phyloP scores from a whole-genome alignment of 805 yeast species.

The Yamadazyma laniorum region DNA sequence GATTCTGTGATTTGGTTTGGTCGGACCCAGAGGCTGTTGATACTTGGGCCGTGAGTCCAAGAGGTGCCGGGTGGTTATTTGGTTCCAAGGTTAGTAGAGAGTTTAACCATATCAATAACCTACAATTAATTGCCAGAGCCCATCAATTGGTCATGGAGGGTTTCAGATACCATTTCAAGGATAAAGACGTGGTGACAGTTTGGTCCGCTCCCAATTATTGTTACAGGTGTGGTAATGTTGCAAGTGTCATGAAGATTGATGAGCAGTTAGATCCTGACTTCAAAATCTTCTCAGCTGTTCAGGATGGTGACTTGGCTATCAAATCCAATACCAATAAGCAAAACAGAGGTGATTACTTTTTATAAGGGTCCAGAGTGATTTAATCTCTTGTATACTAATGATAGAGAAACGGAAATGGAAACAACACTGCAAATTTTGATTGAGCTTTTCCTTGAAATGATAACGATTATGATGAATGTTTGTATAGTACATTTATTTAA shows the following conservation, averaged over 20 bases:
- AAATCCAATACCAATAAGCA: slow-evolving; percentile 39
- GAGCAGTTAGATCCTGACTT: slow-evolving; percentile 85
- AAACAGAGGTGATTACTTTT: slow-evolving; percentile 47
- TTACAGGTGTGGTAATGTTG: slow-evolving; percentile 97
- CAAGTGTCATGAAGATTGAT: slow-evolving; percentile 95
- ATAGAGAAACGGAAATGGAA: not conserved
- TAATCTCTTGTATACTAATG: not conserved
- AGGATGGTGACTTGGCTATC: slow-evolving; percentile 61
- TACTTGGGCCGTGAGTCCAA: slow-evolving; percentile 96
- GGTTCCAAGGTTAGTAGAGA: slow-evolving; percentile 93
- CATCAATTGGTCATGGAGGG: slow-evolving; percentile 99
- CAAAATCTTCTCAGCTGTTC: slow-evolving; percentile 93
- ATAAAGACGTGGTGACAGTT: slow-evolving; percentile 94
- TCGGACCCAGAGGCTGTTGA: slow-evolving; percentile 97
- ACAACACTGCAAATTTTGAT: too few relatives aligned
- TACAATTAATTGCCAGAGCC: slow-evolving; percentile 88
- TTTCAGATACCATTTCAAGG: slow-evolving; percentile 92
- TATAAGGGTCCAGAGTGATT: slow-evolving; percentile 11
- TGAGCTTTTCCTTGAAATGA: slow-evolving; percentile 2
- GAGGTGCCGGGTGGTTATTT: slow-evolving; percentile 99
- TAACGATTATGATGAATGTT: slow-evolving; percentile 11
- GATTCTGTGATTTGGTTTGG: slow-evolving; percentile 97
- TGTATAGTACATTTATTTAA: slow-evolving; percentile 14
- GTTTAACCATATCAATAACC: slow-evolving; percentile 90
- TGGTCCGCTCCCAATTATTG: slow-evolving; percentile 98